Conservation (phyloP, 1,284 basidiomycete genomes). For the Microbotryum violaceum region DNA sequence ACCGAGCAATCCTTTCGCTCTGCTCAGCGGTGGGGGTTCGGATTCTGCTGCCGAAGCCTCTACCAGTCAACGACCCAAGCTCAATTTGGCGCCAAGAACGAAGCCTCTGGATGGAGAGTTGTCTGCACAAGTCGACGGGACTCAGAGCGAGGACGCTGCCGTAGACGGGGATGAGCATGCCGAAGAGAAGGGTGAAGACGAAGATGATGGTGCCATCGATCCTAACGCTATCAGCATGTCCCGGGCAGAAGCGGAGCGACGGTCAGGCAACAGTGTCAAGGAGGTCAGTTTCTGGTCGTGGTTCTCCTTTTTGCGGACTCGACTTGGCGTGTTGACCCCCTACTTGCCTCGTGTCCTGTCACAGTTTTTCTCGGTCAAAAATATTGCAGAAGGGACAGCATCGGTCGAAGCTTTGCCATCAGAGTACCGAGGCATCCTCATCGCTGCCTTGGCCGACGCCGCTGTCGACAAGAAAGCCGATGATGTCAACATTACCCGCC, state of each 20-base stretch:
- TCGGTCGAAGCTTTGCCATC: slow-evolving; percentile 67
- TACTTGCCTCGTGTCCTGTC: neutral
- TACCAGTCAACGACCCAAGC: slow-evolving; percentile 59
- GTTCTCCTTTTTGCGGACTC: slow-evolving; percentile 1
- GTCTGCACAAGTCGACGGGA: neutral
- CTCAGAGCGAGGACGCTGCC: slow-evolving; percentile 34
- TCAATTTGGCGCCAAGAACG: slow-evolving; percentile 59
- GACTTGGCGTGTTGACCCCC: slow-evolving; percentile 7
- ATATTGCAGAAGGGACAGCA: slow-evolving; percentile 74
- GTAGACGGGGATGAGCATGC: slow-evolving; percentile 41
- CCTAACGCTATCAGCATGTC: slow-evolving; percentile 43
- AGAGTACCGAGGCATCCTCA: slow-evolving; percentile 56
- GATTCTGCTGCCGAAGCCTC: slow-evolving; percentile 40
- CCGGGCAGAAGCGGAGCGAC: slow-evolving; percentile 49
- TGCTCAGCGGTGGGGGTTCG: slow-evolving; percentile 22
- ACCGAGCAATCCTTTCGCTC: slow-evolving; percentile 33
- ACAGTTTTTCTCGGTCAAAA: slow-evolving; percentile 47
- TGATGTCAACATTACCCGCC: slow-evolving; percentile 55
- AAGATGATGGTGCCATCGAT: slow-evolving; percentile 46
- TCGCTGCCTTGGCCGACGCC: slow-evolving; percentile 62
- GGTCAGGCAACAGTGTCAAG: slow-evolving; percentile 35
- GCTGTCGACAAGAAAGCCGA: slow-evolving; percentile 74
- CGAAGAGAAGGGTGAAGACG: slow-evolving; percentile 44
- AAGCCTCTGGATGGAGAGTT: slow-evolving; percentile 45
- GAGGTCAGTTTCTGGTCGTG: slow-evolving; percentile 48